A percentile compares a stretch with the other conserved stretches of the same genome.
phyloP scores from a whole-genome alignment of 257 asterid genomes.

The Paulownia fortunei region DNA sequence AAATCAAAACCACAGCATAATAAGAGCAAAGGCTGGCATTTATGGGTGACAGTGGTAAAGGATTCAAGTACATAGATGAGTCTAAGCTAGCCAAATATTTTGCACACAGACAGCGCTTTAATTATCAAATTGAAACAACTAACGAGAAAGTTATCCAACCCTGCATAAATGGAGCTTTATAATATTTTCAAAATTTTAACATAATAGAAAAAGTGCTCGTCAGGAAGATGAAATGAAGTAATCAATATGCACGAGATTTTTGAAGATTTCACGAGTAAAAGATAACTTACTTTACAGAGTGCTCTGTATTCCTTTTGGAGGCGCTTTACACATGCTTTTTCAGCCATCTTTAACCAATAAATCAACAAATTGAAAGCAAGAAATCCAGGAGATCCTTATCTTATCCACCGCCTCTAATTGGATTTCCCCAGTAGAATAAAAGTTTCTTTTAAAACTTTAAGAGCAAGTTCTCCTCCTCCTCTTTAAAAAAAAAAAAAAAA shows the following conservation, averaged over 20 bases:
- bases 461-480: background rate
- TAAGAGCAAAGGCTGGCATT: too few relatives aligned
- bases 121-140: background rate
- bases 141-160: background rate
- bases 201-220: background rate
- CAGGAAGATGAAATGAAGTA: background rate
- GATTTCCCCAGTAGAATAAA: constrained; percentile 11
- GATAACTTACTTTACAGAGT: constrained; percentile 64
- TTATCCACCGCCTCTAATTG: background rate
- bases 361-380: background rate
- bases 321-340: constrained; percentile 77
- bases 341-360: constrained; percentile 51
- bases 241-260: background rate
- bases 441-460: background rate
- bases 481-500: background rate
- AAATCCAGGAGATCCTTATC: background rate
- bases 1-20: background rate
- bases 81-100: background rate
- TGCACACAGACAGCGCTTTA: background rate
- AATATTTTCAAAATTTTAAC: background rate
- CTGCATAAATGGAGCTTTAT: background rate
- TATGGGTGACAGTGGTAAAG: background rate
- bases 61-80: background rate
- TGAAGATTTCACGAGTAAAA: background rate
- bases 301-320: constrained; percentile 84